Evolutionary conservation across 192 early-diverging fungal species (phyloP).

Genomic region (Entrophospora sp.): DNA sequence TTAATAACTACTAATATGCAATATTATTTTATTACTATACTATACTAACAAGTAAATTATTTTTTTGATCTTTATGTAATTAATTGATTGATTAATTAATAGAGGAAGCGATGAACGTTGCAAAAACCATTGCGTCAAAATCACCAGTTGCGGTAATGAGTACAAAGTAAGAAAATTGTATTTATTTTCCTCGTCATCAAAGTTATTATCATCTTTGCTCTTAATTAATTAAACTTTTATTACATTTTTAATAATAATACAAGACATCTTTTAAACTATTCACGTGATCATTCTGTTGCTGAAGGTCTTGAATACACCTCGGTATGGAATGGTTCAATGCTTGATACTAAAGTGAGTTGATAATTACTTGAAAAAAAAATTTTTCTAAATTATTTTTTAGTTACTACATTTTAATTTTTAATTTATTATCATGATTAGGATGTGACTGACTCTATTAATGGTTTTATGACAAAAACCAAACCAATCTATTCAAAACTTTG

Average conservation of each 20-base stretch:
- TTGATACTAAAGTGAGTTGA: slow-evolving; percentile 55
- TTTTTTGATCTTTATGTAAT: too few species aligned
- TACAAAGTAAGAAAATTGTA: slow-evolving; percentile 60
- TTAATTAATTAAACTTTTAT: slow-evolving; percentile 1
- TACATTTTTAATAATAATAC: background rate
- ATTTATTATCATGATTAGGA: slow-evolving; percentile 1
- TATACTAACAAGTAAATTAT: too few species aligned
- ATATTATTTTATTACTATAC: too few species aligned
- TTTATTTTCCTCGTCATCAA: background rate
- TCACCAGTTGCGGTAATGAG: slow-evolving; percentile 79
- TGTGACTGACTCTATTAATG: background rate
- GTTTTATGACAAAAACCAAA: background rate
- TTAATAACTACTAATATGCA: slow-evolving; percentile 36
- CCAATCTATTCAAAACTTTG: slow-evolving; percentile 18
- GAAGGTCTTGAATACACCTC: slow-evolving; percentile 84
- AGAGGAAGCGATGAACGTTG: slow-evolving; percentile 60
- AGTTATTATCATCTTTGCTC: too few species aligned
- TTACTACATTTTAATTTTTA: background rate
- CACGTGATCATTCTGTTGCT: slow-evolving; percentile 83
- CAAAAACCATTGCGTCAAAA: slow-evolving; percentile 72
- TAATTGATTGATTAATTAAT: too few species aligned
- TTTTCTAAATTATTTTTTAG: background rate
- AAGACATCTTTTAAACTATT: slow-evolving; percentile 78
- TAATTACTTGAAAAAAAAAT: background rate
- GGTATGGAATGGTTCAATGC: slow-evolving; percentile 81